Percentiles rank a stretch among this genome's conserved stretches.
phyloP scores from a whole-genome alignment of 2,329 filamentous ascomycete species.

The Colletotrichum liaoningense region DNA sequence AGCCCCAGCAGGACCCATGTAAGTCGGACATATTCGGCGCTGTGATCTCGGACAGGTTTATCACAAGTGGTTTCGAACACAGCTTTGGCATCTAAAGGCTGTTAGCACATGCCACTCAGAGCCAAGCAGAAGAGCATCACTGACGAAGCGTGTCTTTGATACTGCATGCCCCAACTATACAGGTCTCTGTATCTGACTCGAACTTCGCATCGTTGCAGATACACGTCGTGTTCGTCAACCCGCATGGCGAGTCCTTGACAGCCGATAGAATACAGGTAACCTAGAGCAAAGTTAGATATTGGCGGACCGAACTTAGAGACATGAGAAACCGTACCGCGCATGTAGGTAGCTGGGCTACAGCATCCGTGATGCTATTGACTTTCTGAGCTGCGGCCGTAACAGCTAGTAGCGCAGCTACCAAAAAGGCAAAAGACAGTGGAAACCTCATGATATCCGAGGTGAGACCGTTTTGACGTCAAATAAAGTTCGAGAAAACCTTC shows the following conservation, averaged over 20 bases:
- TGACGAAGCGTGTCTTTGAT: constrained; percentile 29
- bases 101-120: neutral
- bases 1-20: constrained; percentile 21
- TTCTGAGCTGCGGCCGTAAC: constrained; percentile 12
- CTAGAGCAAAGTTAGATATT: constrained; percentile 3
- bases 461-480: neutral
- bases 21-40: constrained; percentile 12
- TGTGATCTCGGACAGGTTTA: constrained; percentile 18
- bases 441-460: constrained; percentile 14
- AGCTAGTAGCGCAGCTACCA: constrained; percentile 3
- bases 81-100: constrained; percentile 7
- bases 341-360: constrained; percentile 39
- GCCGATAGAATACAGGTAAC: constrained; percentile 20
- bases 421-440: neutral
- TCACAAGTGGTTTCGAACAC: constrained; percentile 26
- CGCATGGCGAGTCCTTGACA: constrained; percentile 14
- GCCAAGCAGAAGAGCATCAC: neutral
- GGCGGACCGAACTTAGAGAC: neutral
- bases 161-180: constrained; percentile 18
- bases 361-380: constrained; percentile 8
- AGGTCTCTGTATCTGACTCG: constrained; percentile 12
- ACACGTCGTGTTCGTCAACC: constrained; percentile 16
- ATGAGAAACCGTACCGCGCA: constrained; percentile 43
- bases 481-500: neutral
- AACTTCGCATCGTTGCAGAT: constrained; percentile 26